phyloP scores from a whole-genome alignment of 768 basidiomycete genomes.

The Lepiota venenata region DNA sequence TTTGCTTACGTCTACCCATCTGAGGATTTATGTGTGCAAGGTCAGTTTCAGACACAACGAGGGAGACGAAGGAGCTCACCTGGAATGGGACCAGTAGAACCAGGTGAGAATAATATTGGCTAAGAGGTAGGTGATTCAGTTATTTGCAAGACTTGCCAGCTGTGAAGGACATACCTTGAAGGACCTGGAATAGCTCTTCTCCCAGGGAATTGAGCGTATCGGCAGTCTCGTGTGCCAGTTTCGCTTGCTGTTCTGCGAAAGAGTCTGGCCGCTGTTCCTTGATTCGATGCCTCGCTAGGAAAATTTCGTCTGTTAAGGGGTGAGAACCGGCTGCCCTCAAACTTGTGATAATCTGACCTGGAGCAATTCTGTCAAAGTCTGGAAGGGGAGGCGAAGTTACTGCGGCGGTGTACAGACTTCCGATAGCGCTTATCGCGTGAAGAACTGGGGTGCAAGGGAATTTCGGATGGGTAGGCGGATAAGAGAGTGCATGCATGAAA shows the following conservation, averaged over 20 bases:
- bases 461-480: constrained; percentile 65
- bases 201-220: constrained; percentile 47
- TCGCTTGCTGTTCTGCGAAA: constrained; percentile 65
- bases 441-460: constrained; percentile 72
- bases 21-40: constrained; percentile 19
- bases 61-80: constrained; percentile 32
- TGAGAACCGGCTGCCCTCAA: constrained; percentile 2
- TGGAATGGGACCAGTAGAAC: constrained; percentile 75
- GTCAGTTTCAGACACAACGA: constrained; percentile 9
- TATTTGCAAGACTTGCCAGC: not conserved
- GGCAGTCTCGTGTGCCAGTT: constrained; percentile 46
- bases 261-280: constrained; percentile 49
- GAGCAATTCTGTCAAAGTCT: constrained; percentile 43
- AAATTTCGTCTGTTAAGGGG: constrained; percentile 46
- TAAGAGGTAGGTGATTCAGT: constrained; percentile 19
- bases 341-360: constrained; percentile 28
- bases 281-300: constrained; percentile 40
- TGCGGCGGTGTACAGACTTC: constrained; percentile 71
- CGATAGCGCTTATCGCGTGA: constrained; percentile 85
- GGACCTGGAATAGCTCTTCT: constrained; percentile 50
- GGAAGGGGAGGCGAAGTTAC: constrained; percentile 54
- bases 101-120: constrained; percentile 63
- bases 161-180: constrained; percentile 47
- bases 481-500: constrained; percentile 60
- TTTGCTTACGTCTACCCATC: constrained; percentile 70